A percentile compares a stretch with the other conserved stretches of the same genome.
phyloP scores from a whole-genome alignment of 2,329 filamentous ascomycete species.

The Stemphylium beticola region DNA sequence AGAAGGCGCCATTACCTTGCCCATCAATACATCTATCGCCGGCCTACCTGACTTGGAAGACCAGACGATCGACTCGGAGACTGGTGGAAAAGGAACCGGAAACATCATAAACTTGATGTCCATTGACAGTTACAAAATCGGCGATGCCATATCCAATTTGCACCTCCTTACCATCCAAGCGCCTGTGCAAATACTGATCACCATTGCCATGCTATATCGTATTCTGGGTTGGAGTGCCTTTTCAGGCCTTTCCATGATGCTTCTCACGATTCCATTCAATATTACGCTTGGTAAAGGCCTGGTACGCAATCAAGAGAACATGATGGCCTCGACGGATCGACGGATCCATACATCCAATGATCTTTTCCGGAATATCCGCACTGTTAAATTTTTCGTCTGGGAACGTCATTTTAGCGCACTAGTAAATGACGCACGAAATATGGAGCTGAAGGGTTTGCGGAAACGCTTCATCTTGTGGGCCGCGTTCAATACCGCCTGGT shows the following conservation, averaged over 20 bases:
- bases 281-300: not conserved
- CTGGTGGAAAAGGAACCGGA: not conserved
- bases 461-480: not conserved
- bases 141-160: not conserved
- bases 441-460: not conserved
- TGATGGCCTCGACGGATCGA: not conserved
- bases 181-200: not conserved
- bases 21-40: not conserved
- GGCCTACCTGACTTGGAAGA: not conserved
- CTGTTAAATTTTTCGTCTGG: conserved; percentile 1
- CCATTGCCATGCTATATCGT: not conserved
- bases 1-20: not conserved
- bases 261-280: not conserved
- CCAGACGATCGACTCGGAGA: not conserved
- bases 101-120: conserved; percentile 1
- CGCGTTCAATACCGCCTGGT: not conserved
- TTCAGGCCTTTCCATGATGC: not conserved
- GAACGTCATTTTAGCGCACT: not conserved
- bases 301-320: not conserved
- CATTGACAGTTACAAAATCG: conserved; percentile 1
- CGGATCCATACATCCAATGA: not conserved
- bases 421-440: not conserved
- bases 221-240: not conserved
- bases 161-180: not conserved
- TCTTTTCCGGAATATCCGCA: conserved; percentile 1